Percentiles rank a stretch among this genome's conserved stretches.
Conservation (phyloP, 108 stramenopile species). For the Aurantiochytrium sp. region DNA sequence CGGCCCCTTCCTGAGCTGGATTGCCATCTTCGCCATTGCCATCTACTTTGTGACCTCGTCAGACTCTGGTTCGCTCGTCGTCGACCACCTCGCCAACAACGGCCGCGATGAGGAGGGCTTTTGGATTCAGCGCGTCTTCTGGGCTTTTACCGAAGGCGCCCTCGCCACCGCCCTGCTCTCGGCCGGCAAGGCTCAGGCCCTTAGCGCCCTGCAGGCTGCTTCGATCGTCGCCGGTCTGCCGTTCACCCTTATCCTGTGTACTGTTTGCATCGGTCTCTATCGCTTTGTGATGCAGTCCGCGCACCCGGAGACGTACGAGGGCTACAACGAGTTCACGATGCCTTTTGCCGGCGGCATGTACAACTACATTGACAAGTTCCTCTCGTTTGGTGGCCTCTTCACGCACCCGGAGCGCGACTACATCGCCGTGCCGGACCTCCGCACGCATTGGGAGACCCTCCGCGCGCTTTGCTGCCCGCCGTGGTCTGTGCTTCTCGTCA, state of each 20-base stretch:
- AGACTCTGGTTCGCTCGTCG: conserved; percentile 64
- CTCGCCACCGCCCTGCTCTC: conserved; percentile 55
- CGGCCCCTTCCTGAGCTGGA: conserved; percentile 49
- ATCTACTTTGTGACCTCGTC: conserved; percentile 64
- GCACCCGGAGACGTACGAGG: not conserved
- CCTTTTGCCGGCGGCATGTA: not conserved
- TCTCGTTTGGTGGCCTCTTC: not conserved
- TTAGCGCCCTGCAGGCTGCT: conserved; percentile 57
- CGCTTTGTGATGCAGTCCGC: not conserved
- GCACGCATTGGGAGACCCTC: not conserved
- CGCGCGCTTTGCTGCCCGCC: not conserved
- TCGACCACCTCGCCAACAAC: conserved; percentile 60
- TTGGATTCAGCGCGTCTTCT: conserved; percentile 62
- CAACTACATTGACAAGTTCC: not conserved
- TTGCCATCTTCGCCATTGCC: conserved; percentile 48
- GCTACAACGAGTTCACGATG: not conserved
- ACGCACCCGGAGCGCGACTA: not conserved
- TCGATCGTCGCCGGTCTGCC: conserved; percentile 61
- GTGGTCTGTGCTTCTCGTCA: not conserved
- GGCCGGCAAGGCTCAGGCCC: conserved; percentile 47
- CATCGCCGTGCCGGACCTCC: not conserved
- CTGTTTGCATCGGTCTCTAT: not conserved
- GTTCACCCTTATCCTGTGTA: conserved; percentile 48
- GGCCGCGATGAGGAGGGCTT: conserved; percentile 55
- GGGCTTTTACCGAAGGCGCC: conserved; percentile 62